Conservation (phyloP, 352 stramenopile species). For the Phytopythium oedochilum region DNA sequence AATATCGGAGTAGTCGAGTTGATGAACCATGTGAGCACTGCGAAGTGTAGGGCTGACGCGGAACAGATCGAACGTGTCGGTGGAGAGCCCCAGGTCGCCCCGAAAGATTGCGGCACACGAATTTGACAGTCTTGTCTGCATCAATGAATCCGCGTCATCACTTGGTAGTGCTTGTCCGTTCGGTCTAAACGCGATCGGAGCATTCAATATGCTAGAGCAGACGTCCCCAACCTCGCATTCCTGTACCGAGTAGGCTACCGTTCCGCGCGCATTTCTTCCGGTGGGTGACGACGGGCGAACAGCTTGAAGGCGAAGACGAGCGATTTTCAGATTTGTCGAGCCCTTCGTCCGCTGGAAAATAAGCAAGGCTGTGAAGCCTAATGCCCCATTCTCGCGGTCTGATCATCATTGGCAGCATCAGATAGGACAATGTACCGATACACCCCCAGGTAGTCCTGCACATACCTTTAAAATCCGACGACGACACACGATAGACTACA, state of each 20-base stretch:
- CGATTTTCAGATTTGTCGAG: not conserved
- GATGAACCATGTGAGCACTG: slow-evolving; percentile 1
- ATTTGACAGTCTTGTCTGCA: not conserved
- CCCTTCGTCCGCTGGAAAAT: slow-evolving; percentile 5
- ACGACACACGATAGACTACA: slow-evolving; percentile 51
- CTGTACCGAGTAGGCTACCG: not conserved
- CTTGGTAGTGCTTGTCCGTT: too few relatives aligned
- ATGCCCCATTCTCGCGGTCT: slow-evolving; percentile 46
- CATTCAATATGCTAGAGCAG: slow-evolving; percentile 12
- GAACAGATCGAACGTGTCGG: slow-evolving; percentile 5
- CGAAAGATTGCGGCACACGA: slow-evolving; percentile 4
- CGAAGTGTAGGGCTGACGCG: slow-evolving; percentile 4
- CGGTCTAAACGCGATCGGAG: not conserved
- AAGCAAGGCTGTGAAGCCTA: not conserved
- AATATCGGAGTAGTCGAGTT: not conserved
- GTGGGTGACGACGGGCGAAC: not conserved
- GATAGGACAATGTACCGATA: not conserved
- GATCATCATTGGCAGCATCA: not conserved
- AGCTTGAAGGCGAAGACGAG: slow-evolving; percentile 2
- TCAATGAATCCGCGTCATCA: not conserved
- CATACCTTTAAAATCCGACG: slow-evolving; percentile 65
- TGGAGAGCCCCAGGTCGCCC: slow-evolving; percentile 3
- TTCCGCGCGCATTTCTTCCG: not conserved
- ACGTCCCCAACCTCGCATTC: slow-evolving; percentile 21
- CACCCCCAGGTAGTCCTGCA: not conserved